Evolutionary conservation across 1,139 yeast species (phyloP).

Genomic region (Zygoascus hellenicus): DNA sequence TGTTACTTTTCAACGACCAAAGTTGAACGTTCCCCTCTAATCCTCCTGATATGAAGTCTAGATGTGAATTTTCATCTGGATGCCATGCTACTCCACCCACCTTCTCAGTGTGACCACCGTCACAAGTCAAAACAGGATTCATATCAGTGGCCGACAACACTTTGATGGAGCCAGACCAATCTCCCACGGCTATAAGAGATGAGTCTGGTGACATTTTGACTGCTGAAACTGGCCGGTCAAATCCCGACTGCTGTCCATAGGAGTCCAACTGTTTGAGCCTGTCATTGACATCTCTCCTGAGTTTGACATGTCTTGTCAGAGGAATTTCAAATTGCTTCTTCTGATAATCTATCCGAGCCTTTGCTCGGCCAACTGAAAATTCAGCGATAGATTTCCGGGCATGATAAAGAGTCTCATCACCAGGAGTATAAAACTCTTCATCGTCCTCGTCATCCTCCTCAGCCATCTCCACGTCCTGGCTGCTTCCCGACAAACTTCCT

Average conservation of each 20-base stretch:
- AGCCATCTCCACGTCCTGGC: slow-evolving; percentile 35
- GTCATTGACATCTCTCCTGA: slow-evolving; percentile 44
- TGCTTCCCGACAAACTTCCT: slow-evolving; percentile 27
- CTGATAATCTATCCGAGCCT: slow-evolving; percentile 38
- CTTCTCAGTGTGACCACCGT: slow-evolving; percentile 53
- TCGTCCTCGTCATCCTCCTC: slow-evolving; percentile 51
- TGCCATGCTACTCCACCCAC: slow-evolving; percentile 69
- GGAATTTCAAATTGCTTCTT: slow-evolving; percentile 21
- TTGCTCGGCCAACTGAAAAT: slow-evolving; percentile 46
- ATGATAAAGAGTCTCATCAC: slow-evolving; percentile 49
- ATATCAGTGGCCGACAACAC: slow-evolving; percentile 43
- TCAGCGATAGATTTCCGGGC: slow-evolving; percentile 50
- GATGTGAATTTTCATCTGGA: slow-evolving; percentile 25
- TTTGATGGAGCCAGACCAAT: slow-evolving; percentile 77
- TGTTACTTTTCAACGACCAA: slow-evolving; percentile 35
- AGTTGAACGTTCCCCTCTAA: slow-evolving; percentile 53
- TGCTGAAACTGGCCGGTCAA: slow-evolving; percentile 62
- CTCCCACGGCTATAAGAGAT: slow-evolving; percentile 53
- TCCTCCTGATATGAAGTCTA: slow-evolving; percentile 51
- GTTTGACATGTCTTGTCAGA: slow-evolving; percentile 35
- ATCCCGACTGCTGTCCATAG: slow-evolving; percentile 64
- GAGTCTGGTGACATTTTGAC: slow-evolving; percentile 44
- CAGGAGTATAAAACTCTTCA: slow-evolving; percentile 84
- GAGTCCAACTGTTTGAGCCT: slow-evolving; percentile 41
- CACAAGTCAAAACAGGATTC: slow-evolving; percentile 35